phyloP scores from a whole-genome alignment of 2,329 filamentous ascomycete genomes.

The Exophiala alcalophila region DNA sequence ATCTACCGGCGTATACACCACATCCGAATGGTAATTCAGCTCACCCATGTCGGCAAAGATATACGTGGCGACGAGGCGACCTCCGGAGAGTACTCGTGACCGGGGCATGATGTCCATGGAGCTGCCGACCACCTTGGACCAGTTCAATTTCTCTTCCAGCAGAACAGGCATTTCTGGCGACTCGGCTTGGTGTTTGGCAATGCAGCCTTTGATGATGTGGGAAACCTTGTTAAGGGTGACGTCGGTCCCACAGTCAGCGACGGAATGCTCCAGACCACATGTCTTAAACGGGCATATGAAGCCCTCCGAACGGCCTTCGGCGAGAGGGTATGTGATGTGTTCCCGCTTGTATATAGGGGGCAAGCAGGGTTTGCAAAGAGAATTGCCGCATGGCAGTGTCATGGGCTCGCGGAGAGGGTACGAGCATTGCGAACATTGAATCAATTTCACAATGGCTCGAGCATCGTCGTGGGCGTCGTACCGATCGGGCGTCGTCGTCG shows the following conservation, averaged over 20 bases:
- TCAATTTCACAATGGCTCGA: conserved; percentile 65
- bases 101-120: conserved; percentile 30
- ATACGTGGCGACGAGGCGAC: conserved; percentile 65
- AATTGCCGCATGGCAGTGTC: conserved; percentile 77
- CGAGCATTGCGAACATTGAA: conserved; percentile 76
- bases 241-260: conserved; percentile 73
- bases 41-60: conserved; percentile 61
- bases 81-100: conserved; percentile 49
- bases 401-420: conserved; percentile 65
- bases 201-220: conserved; percentile 55
- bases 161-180: conserved; percentile 37
- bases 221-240: conserved; percentile 73
- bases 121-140: conserved; percentile 35
- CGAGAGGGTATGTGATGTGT: conserved; percentile 74
- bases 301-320: conserved; percentile 62
- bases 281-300: conserved; percentile 69
- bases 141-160: conserved; percentile 43
- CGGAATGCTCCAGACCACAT: conserved; percentile 69
- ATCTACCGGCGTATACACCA: conserved; percentile 45
- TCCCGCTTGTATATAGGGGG: conserved; percentile 62
- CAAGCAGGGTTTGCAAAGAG: conserved; percentile 71
- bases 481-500: conserved; percentile 34
- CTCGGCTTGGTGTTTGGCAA: conserved; percentile 43
- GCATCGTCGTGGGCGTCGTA: conserved; percentile 55
- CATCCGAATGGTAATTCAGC: conserved; percentile 56